Percentiles rank a stretch among this genome's conserved stretches.
phyloP scores from a whole-genome alignment of 805 yeast genomes.

The Wickerhamia fluorescens region DNA sequence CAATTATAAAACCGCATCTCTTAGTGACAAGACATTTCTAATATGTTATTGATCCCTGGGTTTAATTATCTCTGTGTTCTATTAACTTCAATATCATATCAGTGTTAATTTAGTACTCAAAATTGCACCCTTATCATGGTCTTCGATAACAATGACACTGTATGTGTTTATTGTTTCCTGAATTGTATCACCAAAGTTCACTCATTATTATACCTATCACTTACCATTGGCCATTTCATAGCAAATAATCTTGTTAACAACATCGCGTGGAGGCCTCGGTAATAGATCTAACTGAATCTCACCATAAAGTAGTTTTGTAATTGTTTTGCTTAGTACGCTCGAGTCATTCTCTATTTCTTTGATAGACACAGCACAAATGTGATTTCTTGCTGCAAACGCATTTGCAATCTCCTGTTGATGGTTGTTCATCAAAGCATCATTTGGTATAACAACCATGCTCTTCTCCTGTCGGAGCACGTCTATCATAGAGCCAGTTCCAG shows the following conservation, averaged over 20 bases:
- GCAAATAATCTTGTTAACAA: constrained; percentile 4
- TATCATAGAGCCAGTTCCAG: constrained; percentile 85
- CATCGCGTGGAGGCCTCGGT: constrained; percentile 1
- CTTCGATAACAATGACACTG: too few species aligned
- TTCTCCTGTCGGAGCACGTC: constrained; percentile 58
- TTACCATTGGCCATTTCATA: too few species aligned
- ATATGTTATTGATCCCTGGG: too few species aligned
- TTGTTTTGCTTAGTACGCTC: neutral
- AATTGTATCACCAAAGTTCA: too few species aligned
- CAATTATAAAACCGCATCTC: too few species aligned
- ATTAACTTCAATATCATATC: too few species aligned
- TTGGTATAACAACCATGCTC: constrained; percentile 63
- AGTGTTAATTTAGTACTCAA: too few species aligned
- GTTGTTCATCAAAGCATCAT: constrained; percentile 71
- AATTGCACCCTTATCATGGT: too few species aligned
- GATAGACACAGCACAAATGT: constrained; percentile 2
- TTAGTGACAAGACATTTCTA: too few species aligned
- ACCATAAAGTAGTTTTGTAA: constrained; percentile 1
- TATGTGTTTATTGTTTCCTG: too few species aligned
- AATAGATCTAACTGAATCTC: constrained; percentile 1
- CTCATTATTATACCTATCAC: too few species aligned
- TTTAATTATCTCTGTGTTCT: too few species aligned
- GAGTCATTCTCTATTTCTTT: constrained; percentile 1
- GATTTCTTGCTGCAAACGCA: constrained; percentile 6
- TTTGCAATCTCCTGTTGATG: constrained; percentile 76